phyloP scores from a whole-genome alignment of 2,329 filamentous ascomycete species.

The Scedosporium boydii region DNA sequence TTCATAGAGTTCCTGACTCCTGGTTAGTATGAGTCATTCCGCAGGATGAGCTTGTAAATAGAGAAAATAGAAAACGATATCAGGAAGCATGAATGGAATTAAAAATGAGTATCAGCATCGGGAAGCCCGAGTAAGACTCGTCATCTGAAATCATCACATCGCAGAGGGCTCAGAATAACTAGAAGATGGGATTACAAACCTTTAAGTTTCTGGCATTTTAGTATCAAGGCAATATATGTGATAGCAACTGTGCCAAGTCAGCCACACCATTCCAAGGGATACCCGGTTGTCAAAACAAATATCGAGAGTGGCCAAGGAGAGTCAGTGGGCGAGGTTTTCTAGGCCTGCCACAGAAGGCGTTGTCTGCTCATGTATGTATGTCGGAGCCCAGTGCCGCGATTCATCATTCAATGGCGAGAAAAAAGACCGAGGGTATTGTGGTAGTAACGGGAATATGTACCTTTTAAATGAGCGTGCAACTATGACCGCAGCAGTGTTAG shows the following conservation, averaged over 20 bases:
- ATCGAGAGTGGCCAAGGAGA: constrained; percentile 7
- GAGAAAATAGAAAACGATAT: constrained; percentile 14
- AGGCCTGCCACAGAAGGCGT: constrained; percentile 95
- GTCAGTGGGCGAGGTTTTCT: constrained; percentile 99
- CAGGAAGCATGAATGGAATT: constrained; percentile 66
- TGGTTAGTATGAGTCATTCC: constrained; percentile 8
- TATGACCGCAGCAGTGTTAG: neutral
- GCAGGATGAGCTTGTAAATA: constrained; percentile 7
- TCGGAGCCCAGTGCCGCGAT: constrained; percentile 95
- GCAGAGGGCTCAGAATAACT: constrained; percentile 17
- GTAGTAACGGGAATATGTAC: neutral
- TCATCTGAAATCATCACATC: constrained; percentile 50
- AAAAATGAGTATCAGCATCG: constrained; percentile 59
- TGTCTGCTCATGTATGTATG: constrained; percentile 60
- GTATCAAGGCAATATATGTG: neutral
- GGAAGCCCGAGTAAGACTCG: constrained; percentile 69
- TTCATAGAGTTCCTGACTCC: constrained; percentile 1
- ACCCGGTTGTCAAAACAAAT: neutral
- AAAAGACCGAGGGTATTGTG: neutral
- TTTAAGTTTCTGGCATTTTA: neutral
- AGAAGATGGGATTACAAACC: constrained; percentile 1
- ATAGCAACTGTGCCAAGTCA: neutral
- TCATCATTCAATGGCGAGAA: constrained; percentile 54
- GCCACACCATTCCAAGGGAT: neutral
- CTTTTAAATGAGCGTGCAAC: constrained; percentile 12